These are phyloP conservation scores for Nemania sp. DNA, from an alignment of 2,329 filamentous ascomycete genomes.

Conservation along the genomic window DNA sequence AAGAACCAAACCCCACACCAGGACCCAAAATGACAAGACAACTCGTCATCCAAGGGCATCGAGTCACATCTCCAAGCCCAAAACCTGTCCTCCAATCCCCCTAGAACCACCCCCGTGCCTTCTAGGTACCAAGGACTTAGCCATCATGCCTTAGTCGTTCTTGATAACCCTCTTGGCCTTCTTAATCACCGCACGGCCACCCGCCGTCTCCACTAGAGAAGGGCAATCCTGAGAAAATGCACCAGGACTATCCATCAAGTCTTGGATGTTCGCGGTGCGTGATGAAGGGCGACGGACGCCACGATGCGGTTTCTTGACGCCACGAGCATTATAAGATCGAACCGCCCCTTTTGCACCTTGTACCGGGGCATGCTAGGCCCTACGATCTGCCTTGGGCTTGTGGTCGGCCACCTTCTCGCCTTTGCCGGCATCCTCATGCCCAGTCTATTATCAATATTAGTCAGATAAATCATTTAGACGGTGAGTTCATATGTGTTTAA, in stretches of 20 bases:
- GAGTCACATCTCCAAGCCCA: neutral
- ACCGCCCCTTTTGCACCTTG: neutral
- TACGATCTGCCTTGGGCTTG: neutral
- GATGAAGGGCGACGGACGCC: neutral
- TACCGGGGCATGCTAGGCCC: neutral
- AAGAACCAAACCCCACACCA: neutral
- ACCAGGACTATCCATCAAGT: neutral
- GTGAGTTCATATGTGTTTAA: slow-evolving; percentile 1
- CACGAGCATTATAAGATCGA: neutral
- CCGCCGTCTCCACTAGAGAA: slow-evolving; percentile 15
- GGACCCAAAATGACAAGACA: neutral
- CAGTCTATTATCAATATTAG: slow-evolving; percentile 4
- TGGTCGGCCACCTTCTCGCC: neutral
- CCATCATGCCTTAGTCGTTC: neutral
- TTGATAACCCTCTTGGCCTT: neutral
- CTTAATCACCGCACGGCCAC: slow-evolving; percentile 24
- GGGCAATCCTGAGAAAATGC: slow-evolving; percentile 5
- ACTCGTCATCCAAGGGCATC: neutral
- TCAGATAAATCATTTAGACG: neutral
- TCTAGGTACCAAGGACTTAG: neutral
- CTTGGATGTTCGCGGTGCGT: neutral
- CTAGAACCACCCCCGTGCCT: neutral
- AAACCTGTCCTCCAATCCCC: neutral
- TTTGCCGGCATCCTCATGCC: neutral
- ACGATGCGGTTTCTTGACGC: neutral